Evolutionary conservation across 2,329 filamentous ascomycete species (phyloP).

Genomic region (Botrytis fabae): DNA sequence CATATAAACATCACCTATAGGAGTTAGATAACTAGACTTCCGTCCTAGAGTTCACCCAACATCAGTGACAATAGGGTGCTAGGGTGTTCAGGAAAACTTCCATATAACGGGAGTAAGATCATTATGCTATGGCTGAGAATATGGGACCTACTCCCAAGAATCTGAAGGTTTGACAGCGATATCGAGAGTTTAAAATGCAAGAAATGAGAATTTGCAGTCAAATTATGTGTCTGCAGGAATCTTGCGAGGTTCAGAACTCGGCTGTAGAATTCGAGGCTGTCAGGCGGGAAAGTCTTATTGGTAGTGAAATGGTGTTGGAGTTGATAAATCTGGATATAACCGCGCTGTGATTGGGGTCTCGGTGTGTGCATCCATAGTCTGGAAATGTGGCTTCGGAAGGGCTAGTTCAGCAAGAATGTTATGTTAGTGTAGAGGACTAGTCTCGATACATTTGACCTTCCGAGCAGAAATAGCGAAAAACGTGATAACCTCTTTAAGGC

Average conservation of each 20-base stretch:
- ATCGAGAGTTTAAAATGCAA: not conserved
- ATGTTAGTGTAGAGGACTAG: not conserved
- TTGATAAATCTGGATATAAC: not conserved
- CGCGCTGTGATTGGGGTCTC: not conserved
- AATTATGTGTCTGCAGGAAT: not conserved
- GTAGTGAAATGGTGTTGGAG: not conserved
- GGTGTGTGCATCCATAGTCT: rapidly evolving
- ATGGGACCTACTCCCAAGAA: not conserved
- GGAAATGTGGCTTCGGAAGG: not conserved
- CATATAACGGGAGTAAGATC: not conserved
- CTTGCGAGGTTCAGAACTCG: not conserved
- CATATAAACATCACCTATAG: too few species aligned
- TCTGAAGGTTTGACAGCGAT: not conserved
- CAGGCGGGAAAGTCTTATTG: not conserved
- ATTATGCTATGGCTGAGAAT: not conserved
- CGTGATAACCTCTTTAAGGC: not conserved
- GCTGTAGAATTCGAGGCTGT: not conserved
- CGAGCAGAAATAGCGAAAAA: not conserved
- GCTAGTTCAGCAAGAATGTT: not conserved
- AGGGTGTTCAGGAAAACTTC: not conserved
- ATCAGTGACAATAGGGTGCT: not conserved
- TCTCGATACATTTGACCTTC: not conserved
- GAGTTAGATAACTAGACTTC: too few species aligned
- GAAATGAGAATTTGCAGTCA: not conserved
- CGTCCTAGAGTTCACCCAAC: not conserved